phyloP scores from a whole-genome alignment of 1,284 basidiomycete genomes.

The Irpex rosettiformis region DNA sequence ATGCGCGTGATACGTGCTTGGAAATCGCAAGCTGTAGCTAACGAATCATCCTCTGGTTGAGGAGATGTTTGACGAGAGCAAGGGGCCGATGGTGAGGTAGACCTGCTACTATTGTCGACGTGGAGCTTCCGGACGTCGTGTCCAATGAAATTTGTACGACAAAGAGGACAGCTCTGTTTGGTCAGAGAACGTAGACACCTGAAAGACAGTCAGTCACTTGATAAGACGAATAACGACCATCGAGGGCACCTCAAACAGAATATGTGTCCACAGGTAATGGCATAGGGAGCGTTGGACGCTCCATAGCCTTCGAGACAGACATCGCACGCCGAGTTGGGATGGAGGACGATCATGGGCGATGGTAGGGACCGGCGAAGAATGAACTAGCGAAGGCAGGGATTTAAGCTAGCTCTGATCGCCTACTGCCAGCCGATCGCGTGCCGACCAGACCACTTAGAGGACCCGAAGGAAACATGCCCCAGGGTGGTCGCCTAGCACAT shows the following conservation, averaged over 20 bases:
- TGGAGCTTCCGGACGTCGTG: constrained; percentile 24
- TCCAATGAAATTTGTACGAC: constrained; percentile 21
- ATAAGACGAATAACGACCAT: constrained; percentile 9
- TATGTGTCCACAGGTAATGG: constrained; percentile 43
- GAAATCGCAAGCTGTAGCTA: constrained; percentile 26
- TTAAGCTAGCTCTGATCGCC: constrained; percentile 31
- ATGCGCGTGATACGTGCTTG: constrained; percentile 34
- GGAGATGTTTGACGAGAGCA: constrained; percentile 12
- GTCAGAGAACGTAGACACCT: constrained; percentile 27
- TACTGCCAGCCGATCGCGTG: constrained; percentile 32
- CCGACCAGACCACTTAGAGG: constrained; percentile 25
- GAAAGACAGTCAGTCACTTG: neutral
- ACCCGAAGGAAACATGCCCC: constrained; percentile 24
- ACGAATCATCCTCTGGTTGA: constrained; percentile 20
- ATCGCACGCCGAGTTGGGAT: constrained; percentile 43
- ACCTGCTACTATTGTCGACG: constrained; percentile 23
- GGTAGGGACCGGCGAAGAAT: constrained; percentile 24
- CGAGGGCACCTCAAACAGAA: constrained; percentile 33
- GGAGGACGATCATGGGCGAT: constrained; percentile 40
- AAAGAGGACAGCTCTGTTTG: constrained; percentile 26
- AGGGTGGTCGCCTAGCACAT: constrained; percentile 17
- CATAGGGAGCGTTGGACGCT: constrained; percentile 34
- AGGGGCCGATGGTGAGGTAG: constrained; percentile 15
- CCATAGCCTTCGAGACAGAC: constrained; percentile 44
- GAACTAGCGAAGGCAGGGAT: constrained; percentile 22